A percentile compares a stretch with the other conserved stretches of the same genome.
phyloP scores from a whole-genome alignment of 2,329 filamentous ascomycete species.

The Penicillium sp. region DNA sequence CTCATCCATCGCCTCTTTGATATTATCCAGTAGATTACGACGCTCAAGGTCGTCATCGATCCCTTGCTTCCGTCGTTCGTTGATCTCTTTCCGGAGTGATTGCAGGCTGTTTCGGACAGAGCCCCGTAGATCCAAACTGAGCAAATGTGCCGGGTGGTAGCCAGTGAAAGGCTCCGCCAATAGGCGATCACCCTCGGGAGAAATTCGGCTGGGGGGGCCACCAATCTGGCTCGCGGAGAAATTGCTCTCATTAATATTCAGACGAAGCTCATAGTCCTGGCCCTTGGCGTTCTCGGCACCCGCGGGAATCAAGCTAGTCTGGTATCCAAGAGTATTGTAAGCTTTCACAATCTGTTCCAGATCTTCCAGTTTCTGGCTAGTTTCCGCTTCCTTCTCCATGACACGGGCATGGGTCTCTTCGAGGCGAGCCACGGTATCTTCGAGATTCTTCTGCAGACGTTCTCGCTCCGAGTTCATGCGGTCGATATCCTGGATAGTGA shows the following conservation, averaged over 20 bases:
- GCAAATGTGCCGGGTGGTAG: conserved; percentile 83
- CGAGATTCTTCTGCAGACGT: conserved; percentile 82
- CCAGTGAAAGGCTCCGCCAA: conserved; percentile 78
- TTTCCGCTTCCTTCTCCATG: conserved; percentile 82
- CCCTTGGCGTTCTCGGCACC: conserved; percentile 84
- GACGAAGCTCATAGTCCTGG: conserved; percentile 75
- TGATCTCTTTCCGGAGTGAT: conserved; percentile 79
- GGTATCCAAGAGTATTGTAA: conserved; percentile 93
- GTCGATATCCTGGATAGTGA: conserved; percentile 98
- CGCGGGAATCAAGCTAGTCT: conserved; percentile 83
- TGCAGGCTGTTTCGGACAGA: conserved; percentile 76
- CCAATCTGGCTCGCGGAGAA: conserved; percentile 64
- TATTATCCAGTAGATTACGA: conserved; percentile 86
- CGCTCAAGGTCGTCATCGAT: conserved; percentile 93
- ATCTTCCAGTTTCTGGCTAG: conserved; percentile 80
- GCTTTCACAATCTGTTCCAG: conserved; percentile 85
- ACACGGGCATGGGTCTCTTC: conserved; percentile 84
- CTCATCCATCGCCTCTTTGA: conserved; percentile 96
- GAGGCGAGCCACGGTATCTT: conserved; percentile 69
- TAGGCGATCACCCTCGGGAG: conserved; percentile 66
- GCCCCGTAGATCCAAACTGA: conserved; percentile 84
- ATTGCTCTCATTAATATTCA: conserved; percentile 78
- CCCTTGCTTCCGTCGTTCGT: conserved; percentile 76
- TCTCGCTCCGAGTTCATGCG: conserved; percentile 97
- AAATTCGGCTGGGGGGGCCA: conserved; percentile 47